These are phyloP conservation scores for Xylaria curta DNA, from an alignment of 495 filamentous ascomycete species.

Conservation along the genomic window DNA sequence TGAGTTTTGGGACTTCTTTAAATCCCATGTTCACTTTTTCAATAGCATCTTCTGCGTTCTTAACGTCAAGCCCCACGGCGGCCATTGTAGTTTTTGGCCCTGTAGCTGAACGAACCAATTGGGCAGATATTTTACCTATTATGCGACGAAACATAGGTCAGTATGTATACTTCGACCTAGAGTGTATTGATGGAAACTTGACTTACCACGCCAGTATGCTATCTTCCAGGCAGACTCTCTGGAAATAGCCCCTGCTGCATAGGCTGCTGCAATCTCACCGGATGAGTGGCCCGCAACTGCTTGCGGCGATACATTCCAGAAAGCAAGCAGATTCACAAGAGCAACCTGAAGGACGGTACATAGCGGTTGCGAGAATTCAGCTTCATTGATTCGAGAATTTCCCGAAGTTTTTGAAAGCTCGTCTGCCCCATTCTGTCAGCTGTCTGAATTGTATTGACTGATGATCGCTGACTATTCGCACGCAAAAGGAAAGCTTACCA, in stretches of 20 bases:
- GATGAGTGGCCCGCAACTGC: constrained; percentile 64
- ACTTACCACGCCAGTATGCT: constrained; percentile 48
- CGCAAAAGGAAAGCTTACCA: constrained; percentile 14
- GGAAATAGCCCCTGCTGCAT: constrained; percentile 50
- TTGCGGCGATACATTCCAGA: constrained; percentile 58
- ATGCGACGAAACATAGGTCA: background rate
- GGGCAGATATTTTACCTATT: constrained; percentile 18
- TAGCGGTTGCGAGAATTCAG: constrained; percentile 49
- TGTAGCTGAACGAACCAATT: background rate
- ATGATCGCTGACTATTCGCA: background rate
- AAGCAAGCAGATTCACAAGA: constrained; percentile 56
- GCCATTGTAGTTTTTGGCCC: constrained; percentile 43
- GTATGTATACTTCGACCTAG: background rate
- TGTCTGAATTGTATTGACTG: background rate
- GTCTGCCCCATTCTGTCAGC: background rate
- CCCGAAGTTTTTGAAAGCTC: constrained; percentile 16
- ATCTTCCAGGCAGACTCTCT: constrained; percentile 56
- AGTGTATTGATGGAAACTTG: background rate
- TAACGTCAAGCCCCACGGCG: constrained; percentile 37
- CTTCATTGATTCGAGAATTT: constrained; percentile 43
- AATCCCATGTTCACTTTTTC: background rate
- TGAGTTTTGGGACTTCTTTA: constrained; percentile 19
- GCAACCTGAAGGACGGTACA: constrained; percentile 56
- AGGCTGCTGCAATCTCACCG: constrained; percentile 63
- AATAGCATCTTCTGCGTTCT: constrained; percentile 14